Conservation (phyloP, 192 early-diverging fungal genomes). For the Cladochytrium replicatum region DNA sequence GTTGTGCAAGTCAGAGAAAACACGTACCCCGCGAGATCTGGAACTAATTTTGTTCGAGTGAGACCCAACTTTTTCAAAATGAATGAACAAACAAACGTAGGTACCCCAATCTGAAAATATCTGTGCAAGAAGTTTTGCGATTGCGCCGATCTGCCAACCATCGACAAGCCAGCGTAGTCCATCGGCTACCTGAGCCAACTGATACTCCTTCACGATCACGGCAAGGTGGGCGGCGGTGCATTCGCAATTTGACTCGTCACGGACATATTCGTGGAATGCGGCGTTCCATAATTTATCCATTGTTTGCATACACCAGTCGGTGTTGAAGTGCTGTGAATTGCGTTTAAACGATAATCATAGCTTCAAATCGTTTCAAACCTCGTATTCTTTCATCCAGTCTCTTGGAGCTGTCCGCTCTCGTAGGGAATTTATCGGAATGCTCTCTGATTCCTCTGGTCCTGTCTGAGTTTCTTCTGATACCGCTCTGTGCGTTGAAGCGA, state of each 20-base stretch:
- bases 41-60: constrained; percentile 7
- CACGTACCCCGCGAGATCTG: constrained; percentile 27
- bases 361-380: too few relatives aligned
- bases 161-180: constrained; percentile 28
- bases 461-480: too few relatives aligned
- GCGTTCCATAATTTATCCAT: constrained; percentile 31
- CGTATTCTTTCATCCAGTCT: too few relatives aligned
- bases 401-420: too few relatives aligned
- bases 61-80: background rate
- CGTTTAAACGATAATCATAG: too few relatives aligned
- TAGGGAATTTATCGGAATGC: too few relatives aligned
- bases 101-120: constrained; percentile 27
- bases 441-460: too few relatives aligned
- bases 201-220: constrained; percentile 28
- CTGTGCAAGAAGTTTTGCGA: constrained; percentile 18
- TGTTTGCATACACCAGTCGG: constrained; percentile 31
- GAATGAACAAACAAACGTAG: background rate
- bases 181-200: constrained; percentile 25
- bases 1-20: constrained; percentile 11
- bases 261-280: constrained; percentile 28
- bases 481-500: too few relatives aligned
- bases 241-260: constrained; percentile 27
- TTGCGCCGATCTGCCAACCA: constrained; percentile 25
- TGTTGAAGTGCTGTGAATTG: constrained; percentile 10
- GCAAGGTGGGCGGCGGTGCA: constrained; percentile 20